A percentile compares a stretch with the other conserved stretches of the same genome.
phyloP scores from a whole-genome alignment of 495 filamentous ascomycete genomes.

The Lichina pygmaea region DNA sequence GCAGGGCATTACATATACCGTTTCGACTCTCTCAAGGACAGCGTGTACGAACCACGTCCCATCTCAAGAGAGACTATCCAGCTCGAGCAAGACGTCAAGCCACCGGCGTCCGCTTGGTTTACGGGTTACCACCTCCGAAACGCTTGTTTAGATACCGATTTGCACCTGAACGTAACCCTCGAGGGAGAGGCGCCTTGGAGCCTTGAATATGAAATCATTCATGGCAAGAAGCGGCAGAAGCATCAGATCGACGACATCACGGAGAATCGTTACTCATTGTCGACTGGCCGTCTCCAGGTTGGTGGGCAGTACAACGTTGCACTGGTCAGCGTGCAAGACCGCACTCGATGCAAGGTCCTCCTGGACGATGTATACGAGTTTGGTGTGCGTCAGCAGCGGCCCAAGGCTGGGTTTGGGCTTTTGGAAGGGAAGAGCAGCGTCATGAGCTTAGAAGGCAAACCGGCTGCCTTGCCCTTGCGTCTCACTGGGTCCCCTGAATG shows the following conservation, averaged over 20 bases:
- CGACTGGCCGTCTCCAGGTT: constrained; percentile 38
- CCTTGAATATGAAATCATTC: constrained; percentile 84
- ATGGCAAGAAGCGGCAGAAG: constrained; percentile 57
- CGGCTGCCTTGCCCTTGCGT: constrained; percentile 49
- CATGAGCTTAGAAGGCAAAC: constrained; percentile 46
- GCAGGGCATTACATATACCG: constrained; percentile 72
- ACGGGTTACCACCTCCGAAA: constrained; percentile 23
- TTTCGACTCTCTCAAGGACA: constrained; percentile 56
- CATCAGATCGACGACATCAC: constrained; percentile 44
- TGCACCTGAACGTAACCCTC: constrained; percentile 43
- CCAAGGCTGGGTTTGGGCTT: constrained; percentile 55
- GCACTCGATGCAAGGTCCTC: constrained; percentile 56
- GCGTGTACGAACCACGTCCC: constrained; percentile 39
- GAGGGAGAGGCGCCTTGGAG: constrained; percentile 63
- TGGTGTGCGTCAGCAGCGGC: constrained; percentile 61
- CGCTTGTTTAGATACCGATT: constrained; percentile 59
- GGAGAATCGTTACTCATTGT: constrained; percentile 31
- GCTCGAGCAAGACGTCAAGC: constrained; percentile 76
- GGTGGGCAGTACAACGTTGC: constrained; percentile 77
- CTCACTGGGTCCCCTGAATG: constrained; percentile 65
- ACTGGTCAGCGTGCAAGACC: constrained; percentile 62
- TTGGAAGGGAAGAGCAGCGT: constrained; percentile 49
- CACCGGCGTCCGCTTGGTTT: constrained; percentile 59
- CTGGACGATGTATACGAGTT: constrained; percentile 61
- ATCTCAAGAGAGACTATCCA: constrained; percentile 20